Evolutionary conservation across 2,329 filamentous ascomycete species (phyloP), one percentile per base, ranked within the genome.

Genomic region (Alternaria ventricosa): DNA sequence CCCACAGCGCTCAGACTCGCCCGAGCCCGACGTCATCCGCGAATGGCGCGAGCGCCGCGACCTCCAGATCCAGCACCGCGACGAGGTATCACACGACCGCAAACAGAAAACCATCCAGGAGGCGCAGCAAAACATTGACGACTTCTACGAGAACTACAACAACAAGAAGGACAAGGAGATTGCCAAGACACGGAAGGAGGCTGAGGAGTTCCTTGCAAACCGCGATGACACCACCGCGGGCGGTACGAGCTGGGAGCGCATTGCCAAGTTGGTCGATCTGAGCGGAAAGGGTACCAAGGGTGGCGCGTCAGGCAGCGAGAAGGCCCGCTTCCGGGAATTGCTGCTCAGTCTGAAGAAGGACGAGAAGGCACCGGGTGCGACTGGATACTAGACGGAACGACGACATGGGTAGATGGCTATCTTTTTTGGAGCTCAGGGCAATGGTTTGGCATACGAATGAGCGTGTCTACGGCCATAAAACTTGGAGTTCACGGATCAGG

Each of bases 71-170:
- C 86, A 90, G 73, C 94, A 94, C 81, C 92, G 95, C 75, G 90
- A 93, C 69, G 90, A 97, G 80, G 89, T 95, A 70, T 95, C 95
- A 58, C 88, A 89, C 45, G 86, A 89, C 69, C 93, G 94, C 83
- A 96, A 96, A 79, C 88, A 89, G 67, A 90, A 95, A 79, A 97
- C 94, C 2, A 84, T 97, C 78, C 89, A 93, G 79, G 93, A 96
- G 72, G 96, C 96, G 11, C 93, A 94, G 78, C 88, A 94, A 79
- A 96, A 96, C 80, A 97, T 99, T 69, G 96, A 99, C 80, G 96
- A 97, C 80, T 99, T 98, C 84, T 99, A 99, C 86, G 94, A 97
- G 78, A 97, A 97, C 83, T 99, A 99, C 86, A 98, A 98, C 85
- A 90, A 91, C 81, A 97, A 97, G 85, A 95, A 96, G 81, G 96